Percentiles rank a stretch among this genome's conserved stretches.
These are phyloP conservation scores for Penicillium sp. DNA, from an alignment of 2,329 filamentous ascomycete genomes.

Conservation along the genomic window DNA sequence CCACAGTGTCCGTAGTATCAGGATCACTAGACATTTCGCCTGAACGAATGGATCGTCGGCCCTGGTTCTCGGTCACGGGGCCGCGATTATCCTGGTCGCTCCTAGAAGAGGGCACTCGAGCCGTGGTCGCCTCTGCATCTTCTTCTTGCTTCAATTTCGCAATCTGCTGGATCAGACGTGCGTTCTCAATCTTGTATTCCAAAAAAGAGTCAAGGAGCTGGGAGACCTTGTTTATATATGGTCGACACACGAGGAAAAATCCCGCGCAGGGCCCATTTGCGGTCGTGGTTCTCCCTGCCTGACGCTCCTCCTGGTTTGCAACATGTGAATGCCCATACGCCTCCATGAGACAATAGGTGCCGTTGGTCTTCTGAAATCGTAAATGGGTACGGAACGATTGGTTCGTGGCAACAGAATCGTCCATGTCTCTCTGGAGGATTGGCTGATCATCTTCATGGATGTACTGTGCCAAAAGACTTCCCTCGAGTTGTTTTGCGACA, in stretches of 20 bases:
- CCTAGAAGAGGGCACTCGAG: conserved; percentile 54
- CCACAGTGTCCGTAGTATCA: conserved; percentile 25
- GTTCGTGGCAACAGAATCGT: conserved; percentile 81
- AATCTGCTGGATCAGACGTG: conserved; percentile 78
- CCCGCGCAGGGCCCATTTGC: conserved; percentile 72
- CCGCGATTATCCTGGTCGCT: background rate
- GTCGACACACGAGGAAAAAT: conserved; percentile 89
- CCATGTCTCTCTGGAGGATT: conserved; percentile 82
- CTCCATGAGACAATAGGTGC: conserved; percentile 76
- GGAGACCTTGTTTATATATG: conserved; percentile 85
- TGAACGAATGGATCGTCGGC: background rate
- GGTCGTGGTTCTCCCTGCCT: conserved; percentile 58
- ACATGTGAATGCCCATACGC: conserved; percentile 91
- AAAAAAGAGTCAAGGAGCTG: conserved; percentile 85
- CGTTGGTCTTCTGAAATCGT: conserved; percentile 73
- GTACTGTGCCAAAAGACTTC: conserved; percentile 73
- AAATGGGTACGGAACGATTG: conserved; percentile 81
- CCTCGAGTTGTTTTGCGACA: conserved; percentile 65
- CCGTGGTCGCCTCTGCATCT: conserved; percentile 70
- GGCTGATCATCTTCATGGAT: conserved; percentile 82
- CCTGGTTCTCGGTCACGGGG: background rate
- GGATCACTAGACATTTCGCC: conserved; percentile 13
- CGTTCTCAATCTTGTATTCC: conserved; percentile 96
- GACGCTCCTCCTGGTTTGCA: conserved; percentile 60
- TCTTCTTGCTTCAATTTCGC: conserved; percentile 83